Base-by-base conservation (phyloP, 441 rosid species). In the Kokia cookei region DNA sequence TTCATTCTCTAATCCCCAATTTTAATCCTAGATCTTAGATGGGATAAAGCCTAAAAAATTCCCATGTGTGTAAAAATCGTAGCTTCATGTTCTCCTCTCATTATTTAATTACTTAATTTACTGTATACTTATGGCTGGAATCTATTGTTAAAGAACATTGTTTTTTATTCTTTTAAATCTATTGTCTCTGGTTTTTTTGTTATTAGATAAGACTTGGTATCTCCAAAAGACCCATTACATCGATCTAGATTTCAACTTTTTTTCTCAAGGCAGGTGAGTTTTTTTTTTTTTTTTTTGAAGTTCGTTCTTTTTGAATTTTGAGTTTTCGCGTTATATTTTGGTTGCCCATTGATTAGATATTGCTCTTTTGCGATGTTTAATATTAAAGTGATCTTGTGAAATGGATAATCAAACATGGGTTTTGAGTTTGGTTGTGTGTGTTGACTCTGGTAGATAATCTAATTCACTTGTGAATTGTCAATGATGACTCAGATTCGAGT, bases 131-230 rank as follows among this genome's bases (percentile, higher is more conserved):
- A 76, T 76, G 62, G 67, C 66, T 74, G 82, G 81, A 78, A 45
- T 82, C 76, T 73, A 74, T 55, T 22, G 53, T 76, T 68, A 72
- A 79, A 83, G 69, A 89, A 85, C 76, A 84, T 86, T 83, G 62
- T 68, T 81, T 79, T 29, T 55, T 71, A 54, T 62, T 42, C 13
- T 51, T 17, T 9, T 78, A 71, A 55, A 65, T 65, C 71, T 73
- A 53, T 71, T 53, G 12, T 42, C 54, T 29, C 50, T 80, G 61
- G 40, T 45, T 76, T 73, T 73, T 79, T 40, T 66, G 13, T 66
- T 72, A 54, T 66, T 69, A 78, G 79, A 71, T 65, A 73, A 76
- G 62, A 51, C 61, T 76, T 55, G 75, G 59, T 69, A 57, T 57
- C 70, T 82, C 67, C 72, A 45, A 75, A 61, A 84, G 42, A 62